Evolutionary conservation across 1,139 yeast genomes (phyloP).

Genomic region (Scheffersomyces lignicola): DNA sequence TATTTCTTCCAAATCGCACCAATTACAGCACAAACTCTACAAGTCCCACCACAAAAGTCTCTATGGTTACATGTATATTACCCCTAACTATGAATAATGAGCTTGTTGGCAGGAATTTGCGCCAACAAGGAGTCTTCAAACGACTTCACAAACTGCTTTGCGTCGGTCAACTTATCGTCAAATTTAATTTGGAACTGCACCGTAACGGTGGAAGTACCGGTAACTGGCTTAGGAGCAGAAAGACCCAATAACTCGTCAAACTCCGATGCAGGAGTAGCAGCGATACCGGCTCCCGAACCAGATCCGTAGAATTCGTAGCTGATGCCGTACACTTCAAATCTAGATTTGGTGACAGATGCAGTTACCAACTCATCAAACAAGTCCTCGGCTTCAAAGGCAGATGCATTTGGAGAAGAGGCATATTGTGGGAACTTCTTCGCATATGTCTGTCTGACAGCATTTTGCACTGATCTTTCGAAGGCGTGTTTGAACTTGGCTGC

Average conservation of each 20-base stretch:
- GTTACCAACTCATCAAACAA: slow-evolving; percentile 66
- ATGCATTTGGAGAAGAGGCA: slow-evolving; percentile 44
- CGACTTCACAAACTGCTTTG: slow-evolving; percentile 34
- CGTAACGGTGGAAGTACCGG: slow-evolving; percentile 24
- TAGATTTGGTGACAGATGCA: slow-evolving; percentile 54
- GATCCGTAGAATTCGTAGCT: slow-evolving; percentile 24
- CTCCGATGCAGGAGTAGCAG: slow-evolving; percentile 11
- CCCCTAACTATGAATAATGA: slow-evolving; percentile 12
- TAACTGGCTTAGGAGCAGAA: slow-evolving; percentile 11
- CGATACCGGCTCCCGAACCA: slow-evolving; percentile 13
- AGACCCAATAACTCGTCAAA: slow-evolving; percentile 53
- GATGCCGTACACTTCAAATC: slow-evolving; percentile 50
- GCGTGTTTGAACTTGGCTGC: slow-evolving; percentile 29
- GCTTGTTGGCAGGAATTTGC: slow-evolving; percentile 28
- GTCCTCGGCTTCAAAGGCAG: slow-evolving; percentile 30
- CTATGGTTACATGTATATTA: no score
- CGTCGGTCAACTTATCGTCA: slow-evolving; percentile 34
- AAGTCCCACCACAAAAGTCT: no score
- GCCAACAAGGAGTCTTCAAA: slow-evolving; percentile 34
- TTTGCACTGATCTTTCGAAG: slow-evolving; percentile 30
- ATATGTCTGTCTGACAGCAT: slow-evolving; percentile 37
- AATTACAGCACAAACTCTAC: no score
- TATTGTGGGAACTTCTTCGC: slow-evolving; percentile 46
- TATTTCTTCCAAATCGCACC: no score
- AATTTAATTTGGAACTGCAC: slow-evolving; percentile 49